A percentile compares a stretch with the other conserved stretches of the same genome.
These are phyloP conservation scores for Camillea tinctor DNA, from an alignment of 2,329 filamentous ascomycete genomes.

Conservation along the genomic window DNA sequence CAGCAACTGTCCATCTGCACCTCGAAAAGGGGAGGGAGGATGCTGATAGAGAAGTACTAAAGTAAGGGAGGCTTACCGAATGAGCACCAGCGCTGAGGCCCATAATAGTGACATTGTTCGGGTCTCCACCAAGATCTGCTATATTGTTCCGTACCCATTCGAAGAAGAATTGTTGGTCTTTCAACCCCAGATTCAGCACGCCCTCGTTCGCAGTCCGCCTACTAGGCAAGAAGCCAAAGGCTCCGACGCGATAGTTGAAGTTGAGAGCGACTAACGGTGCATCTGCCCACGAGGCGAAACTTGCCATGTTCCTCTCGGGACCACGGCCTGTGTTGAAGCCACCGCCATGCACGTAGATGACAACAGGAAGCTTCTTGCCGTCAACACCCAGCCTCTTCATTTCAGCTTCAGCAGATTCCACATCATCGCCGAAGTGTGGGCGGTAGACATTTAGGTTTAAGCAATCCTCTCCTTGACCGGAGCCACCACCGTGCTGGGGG, in stretches of 20 bases:
- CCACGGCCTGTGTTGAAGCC: conserved; percentile 57
- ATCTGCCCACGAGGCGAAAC: conserved; percentile 57
- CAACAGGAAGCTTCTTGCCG: conserved; percentile 43
- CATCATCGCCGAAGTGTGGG: conserved; percentile 32
- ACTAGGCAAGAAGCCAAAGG: conserved; percentile 68
- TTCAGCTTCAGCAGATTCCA: conserved; percentile 15
- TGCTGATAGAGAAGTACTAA: too few species aligned
- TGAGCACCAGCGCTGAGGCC: conserved; percentile 63
- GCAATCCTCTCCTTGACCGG: conserved; percentile 49
- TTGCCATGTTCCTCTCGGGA: conserved; percentile 57
- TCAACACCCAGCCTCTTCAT: conserved; percentile 25
- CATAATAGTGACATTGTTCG: conserved; percentile 57
- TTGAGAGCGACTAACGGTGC: conserved; percentile 56
- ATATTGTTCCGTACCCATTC: conserved; percentile 63
- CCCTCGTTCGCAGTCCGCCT: conserved; percentile 51
- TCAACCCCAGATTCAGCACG: conserved; percentile 61
- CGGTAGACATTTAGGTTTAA: conserved; percentile 53
- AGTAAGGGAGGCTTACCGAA: conserved; percentile 38
- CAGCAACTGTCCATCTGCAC: too few species aligned
- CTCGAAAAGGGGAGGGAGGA: too few species aligned
- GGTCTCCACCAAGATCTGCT: conserved; percentile 58
- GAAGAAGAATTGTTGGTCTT: conserved; percentile 59
- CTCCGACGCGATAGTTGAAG: conserved; percentile 64
- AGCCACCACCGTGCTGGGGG: conserved; percentile 22
- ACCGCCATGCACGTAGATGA: conserved; percentile 64